phyloP scores from a whole-genome alignment of 2,329 filamentous ascomycete genomes.

The Monosporascus sp. region DNA sequence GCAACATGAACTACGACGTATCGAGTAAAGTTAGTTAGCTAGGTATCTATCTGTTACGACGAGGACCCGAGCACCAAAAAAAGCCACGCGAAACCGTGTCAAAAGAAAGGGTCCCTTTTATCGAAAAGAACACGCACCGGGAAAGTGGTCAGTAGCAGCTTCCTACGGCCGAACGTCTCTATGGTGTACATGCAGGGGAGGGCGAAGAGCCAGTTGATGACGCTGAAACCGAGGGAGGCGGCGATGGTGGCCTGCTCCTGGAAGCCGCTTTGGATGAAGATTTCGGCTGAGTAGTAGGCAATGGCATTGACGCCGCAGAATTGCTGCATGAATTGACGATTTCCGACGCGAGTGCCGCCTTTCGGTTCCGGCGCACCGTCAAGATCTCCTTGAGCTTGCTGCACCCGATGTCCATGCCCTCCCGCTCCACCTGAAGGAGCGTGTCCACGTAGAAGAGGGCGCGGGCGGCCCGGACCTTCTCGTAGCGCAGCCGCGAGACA shows the following conservation, averaged over 20 bases:
- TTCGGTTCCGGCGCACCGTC: constrained; percentile 55
- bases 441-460: constrained; percentile 53
- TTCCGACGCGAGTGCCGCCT: constrained; percentile 53
- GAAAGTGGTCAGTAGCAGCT: constrained; percentile 58
- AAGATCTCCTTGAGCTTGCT: constrained; percentile 52
- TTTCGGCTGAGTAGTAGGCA: constrained; percentile 50
- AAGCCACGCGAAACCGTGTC: no score
- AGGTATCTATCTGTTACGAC: not conserved
- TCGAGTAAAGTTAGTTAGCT: not conserved
- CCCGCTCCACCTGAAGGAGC: constrained; percentile 51
- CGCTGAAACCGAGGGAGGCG: constrained; percentile 58
- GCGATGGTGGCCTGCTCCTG: constrained; percentile 45
- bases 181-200: constrained; percentile 61
- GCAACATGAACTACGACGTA: constrained; percentile 23
- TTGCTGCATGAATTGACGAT: constrained; percentile 65
- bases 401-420: constrained; percentile 41
- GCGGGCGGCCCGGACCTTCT: constrained; percentile 48
- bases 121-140: constrained; percentile 28
- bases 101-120: not conserved
- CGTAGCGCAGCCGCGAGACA: constrained; percentile 41
- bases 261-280: constrained; percentile 53
- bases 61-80: no score
- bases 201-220: constrained; percentile 61
- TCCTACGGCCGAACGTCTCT: constrained; percentile 61
- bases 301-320: constrained; percentile 43